Evolutionary conservation across 345 rosid genomes (phyloP), one percentile per base, ranked within the genome.

Genomic region (Salix viminalis): DNA sequence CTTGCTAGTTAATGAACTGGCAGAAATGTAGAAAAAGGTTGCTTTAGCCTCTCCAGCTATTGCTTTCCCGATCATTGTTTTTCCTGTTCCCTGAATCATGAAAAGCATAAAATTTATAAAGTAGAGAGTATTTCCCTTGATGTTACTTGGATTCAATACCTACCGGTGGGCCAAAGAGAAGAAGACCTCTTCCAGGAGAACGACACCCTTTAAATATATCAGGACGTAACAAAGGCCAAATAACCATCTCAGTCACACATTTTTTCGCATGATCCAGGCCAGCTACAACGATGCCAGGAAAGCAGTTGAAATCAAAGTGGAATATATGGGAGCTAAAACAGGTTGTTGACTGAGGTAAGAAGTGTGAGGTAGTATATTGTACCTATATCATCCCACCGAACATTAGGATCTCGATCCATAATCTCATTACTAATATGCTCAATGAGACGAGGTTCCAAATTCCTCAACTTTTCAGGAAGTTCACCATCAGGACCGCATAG

Each of bases 11-110:
- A 96, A 88, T 70, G 99, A 96, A 86, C 99, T 96, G 32, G 99
- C 97, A 78, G 98, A 93, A 80, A 96, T 96, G 86, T 91, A 93
- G 84, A 96, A 96, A 86, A 93, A 96, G 4, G 99, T 96, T 79
- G 99, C 99, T 81, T 93, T 93, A 67, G 99, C 99, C 86, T 96
- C 98, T 80, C 99, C 99, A 73, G 98, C 99, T 75, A 96, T 93
- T 83, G 99, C 99, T 88, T 95, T 96, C 74, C 99, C 98, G 21
- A 93, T 96, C 98, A 96, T 96, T 18, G 98, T 96, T 86, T 96
- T 96, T 39, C 99, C 98, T 14, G 98, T 96, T 76, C 99, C 99
- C 99, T 95, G 78, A 23, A 42, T 82, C 36, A 80, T 70, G 41
- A 50, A 67, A 82, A 75, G 67, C 52, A 42, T 68, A 60, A 18